Evolutionary conservation across 208 protist species (phyloP).

Genomic region (Tritrichomonas musculus): DNA sequence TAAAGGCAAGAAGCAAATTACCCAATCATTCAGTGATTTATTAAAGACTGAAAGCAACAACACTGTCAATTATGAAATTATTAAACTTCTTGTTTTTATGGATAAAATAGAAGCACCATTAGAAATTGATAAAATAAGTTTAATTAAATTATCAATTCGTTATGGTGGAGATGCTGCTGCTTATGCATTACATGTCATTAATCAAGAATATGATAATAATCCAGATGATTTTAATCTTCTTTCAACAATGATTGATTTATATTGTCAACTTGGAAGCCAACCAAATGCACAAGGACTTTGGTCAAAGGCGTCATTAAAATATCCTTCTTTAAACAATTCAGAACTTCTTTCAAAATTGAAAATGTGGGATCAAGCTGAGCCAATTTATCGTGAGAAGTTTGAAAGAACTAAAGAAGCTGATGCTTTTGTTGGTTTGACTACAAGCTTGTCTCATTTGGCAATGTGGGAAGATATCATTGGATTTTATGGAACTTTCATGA

Average conservation of each 20-base stretch:
- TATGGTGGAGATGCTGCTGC: background rate
- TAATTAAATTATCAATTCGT: background rate
- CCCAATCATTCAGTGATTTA: background rate
- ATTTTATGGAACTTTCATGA: background rate
- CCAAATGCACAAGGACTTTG: background rate
- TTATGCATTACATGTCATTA: background rate
- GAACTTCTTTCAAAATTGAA: background rate
- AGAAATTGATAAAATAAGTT: background rate
- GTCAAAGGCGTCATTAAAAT: background rate
- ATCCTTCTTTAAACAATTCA: background rate
- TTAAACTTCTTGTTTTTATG: background rate
- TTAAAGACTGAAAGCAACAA: background rate
- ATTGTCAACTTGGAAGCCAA: background rate
- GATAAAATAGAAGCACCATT: background rate
- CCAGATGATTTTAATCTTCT: background rate
- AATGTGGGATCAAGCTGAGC: conserved; percentile 2
- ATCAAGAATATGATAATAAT: background rate
- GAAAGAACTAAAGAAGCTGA: background rate
- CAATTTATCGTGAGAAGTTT: background rate
- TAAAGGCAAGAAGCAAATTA: background rate
- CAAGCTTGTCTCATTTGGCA: background rate
- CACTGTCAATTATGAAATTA: background rate
- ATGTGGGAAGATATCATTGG: background rate
- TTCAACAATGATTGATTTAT: background rate
- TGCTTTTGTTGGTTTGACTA: background rate